Evolutionary conservation across 768 basidiomycete genomes (phyloP).

Genomic region (Tephrocybe rancida): DNA sequence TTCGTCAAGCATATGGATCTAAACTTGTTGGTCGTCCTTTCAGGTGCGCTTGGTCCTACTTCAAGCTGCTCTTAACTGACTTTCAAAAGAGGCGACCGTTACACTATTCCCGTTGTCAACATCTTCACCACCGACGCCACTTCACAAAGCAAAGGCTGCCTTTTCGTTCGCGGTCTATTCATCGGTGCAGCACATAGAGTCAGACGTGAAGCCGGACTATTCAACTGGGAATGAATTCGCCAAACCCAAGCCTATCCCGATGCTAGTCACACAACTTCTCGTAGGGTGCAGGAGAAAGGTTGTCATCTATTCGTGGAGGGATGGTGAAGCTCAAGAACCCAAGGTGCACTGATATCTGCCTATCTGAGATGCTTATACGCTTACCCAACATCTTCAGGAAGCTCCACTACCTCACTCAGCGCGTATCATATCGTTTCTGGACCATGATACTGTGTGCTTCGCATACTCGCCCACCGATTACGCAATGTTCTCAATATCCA

Average conservation of each 20-base stretch:
- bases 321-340: slow-evolving; percentile 74
- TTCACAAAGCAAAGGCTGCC: slow-evolving; percentile 78
- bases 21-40: slow-evolving; percentile 83
- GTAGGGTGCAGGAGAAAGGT: slow-evolving; percentile 87
- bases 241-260: slow-evolving; percentile 54
- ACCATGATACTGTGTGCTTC: slow-evolving; percentile 62
- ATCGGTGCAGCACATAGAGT: slow-evolving; percentile 47
- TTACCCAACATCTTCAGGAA: slow-evolving; percentile 57
- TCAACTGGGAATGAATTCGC: slow-evolving; percentile 29
- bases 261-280: slow-evolving; percentile 73
- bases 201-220: slow-evolving; percentile 23
- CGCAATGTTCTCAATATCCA: slow-evolving; percentile 69
- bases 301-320: slow-evolving; percentile 85
- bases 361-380: neutral
- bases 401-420: slow-evolving; percentile 84
- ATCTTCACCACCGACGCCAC: slow-evolving; percentile 67
- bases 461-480: slow-evolving; percentile 82
- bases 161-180: slow-evolving; percentile 82
- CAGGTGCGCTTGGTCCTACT: slow-evolving; percentile 54
- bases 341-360: slow-evolving; percentile 47
- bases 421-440: slow-evolving; percentile 78
- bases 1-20: slow-evolving; percentile 84
- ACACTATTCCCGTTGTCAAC: slow-evolving; percentile 79
- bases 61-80: neutral
- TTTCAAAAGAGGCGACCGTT: slow-evolving; percentile 62